phyloP scores from a whole-genome alignment of 2,329 filamentous ascomycete genomes.

The Colletotrichum coccodes region DNA sequence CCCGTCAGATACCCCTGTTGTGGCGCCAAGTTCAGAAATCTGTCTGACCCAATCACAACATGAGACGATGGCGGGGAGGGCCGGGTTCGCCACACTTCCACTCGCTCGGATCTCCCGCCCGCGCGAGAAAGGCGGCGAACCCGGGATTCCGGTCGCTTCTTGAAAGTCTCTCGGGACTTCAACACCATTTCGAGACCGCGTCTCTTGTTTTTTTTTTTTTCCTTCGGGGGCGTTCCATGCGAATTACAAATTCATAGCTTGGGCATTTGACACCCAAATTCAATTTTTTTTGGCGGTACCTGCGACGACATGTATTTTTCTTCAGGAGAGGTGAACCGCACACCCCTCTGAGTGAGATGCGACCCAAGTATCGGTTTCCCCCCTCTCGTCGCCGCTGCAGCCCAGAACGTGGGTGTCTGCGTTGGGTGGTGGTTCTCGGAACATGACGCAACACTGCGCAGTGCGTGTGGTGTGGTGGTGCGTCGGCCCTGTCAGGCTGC shows the following conservation, averaged over 20 bases:
- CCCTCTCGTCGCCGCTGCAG: neutral
- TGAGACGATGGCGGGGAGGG: neutral
- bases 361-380: neutral
- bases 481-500: neutral
- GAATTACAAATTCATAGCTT: neutral
- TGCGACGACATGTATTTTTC: neutral
- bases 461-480: neutral
- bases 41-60: neutral
- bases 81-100: neutral
- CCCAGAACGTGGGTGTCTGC: neutral
- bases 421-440: neutral
- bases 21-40: neutral
- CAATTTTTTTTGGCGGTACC: neutral
- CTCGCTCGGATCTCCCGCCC: slow-evolving; percentile 4
- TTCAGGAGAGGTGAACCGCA: neutral
- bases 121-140: neutral
- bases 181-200: neutral
- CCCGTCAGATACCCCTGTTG: neutral
- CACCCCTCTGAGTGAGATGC: neutral
- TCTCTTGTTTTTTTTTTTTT: neutral
- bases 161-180: slow-evolving; percentile 7
- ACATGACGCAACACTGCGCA: neutral
- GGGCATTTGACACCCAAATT: neutral
- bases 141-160: neutral
- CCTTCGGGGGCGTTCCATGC: neutral